A percentile compares a stretch with the other conserved stretches of the same genome.
Conservation (phyloP, 106 monocot genomes). For the Allium sativum region DNA sequence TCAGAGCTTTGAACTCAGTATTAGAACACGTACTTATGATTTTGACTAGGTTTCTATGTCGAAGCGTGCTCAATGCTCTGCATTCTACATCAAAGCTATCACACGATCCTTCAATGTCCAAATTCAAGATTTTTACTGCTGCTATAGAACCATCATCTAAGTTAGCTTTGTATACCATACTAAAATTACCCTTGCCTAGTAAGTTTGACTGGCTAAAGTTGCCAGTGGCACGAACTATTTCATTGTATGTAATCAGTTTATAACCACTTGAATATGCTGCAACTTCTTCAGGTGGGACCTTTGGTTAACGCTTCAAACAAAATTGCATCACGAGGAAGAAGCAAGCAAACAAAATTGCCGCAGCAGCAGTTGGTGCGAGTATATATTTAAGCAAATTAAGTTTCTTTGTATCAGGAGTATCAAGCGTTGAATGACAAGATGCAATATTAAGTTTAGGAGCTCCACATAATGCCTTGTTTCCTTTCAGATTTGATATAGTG, state of each 20-base stretch:
- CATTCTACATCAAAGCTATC: conserved; percentile 18
- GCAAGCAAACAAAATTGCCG: background rate
- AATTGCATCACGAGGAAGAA: background rate
- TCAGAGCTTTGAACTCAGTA: conserved; percentile 16
- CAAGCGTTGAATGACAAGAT: background rate
- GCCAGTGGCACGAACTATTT: conserved; percentile 13
- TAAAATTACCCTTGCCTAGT: conserved; percentile 9
- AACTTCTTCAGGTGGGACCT: background rate
- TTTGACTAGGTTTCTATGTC: conserved; percentile 17
- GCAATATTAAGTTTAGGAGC: conserved; percentile 2
- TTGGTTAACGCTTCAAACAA: background rate
- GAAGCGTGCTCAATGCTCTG: conserved; percentile 6
- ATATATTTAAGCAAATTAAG: background rate
- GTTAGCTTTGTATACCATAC: conserved; percentile 11
- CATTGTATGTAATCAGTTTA: conserved; percentile 13
- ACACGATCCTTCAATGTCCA: conserved; percentile 2
- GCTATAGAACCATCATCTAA: conserved; percentile 5
- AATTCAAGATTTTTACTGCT: conserved; percentile 17
- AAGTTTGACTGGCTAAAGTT: conserved; percentile 20
- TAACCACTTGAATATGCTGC: background rate
- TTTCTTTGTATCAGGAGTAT: background rate
- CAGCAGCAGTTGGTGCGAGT: background rate
- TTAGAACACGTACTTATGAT: conserved; percentile 17
- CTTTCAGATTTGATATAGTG: conserved; percentile 7
- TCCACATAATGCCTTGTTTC: conserved; percentile 16